Conservation (phyloP, 1,139 yeast species). For the Kodamaea suecica region DNA sequence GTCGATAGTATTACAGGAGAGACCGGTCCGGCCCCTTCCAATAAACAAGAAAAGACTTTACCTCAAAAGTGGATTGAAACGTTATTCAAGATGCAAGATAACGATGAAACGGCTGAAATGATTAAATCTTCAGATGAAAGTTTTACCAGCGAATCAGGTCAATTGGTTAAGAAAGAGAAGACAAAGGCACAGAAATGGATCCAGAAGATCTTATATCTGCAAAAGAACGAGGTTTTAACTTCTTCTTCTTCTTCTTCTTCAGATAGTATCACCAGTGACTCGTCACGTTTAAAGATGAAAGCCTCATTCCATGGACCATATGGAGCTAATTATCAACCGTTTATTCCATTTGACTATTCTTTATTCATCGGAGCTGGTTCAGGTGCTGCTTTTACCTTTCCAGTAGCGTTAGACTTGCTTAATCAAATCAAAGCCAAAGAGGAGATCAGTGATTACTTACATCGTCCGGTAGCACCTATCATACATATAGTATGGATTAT, state of each 20-base stretch:
- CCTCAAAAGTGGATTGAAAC: too few species aligned
- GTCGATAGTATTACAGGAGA: background rate
- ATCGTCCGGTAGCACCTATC: conserved; percentile 28
- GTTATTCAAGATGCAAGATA: too few species aligned
- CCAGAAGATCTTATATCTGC: too few species aligned
- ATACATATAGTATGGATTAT: conserved; percentile 39
- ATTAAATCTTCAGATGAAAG: too few species aligned
- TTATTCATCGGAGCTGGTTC: conserved; percentile 44
- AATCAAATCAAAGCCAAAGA: conserved; percentile 24
- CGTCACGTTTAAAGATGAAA: conserved; percentile 19
- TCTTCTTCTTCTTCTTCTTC: too few species aligned
- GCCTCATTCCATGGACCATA: conserved; percentile 44
- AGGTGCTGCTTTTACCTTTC: conserved; percentile 47
- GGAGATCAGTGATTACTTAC: conserved; percentile 26
- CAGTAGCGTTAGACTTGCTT: conserved; percentile 41
- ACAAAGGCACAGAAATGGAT: background rate
- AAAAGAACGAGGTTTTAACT: too few species aligned
- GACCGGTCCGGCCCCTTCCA: conserved; percentile 1
- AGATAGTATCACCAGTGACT: too few species aligned
- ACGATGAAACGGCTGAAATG: too few species aligned
- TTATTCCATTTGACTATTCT: conserved; percentile 40
- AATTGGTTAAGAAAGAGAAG: background rate
- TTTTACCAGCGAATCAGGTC: too few species aligned
- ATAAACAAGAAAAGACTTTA: too few species aligned
- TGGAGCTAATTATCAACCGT: conserved; percentile 42